Base-by-base conservation (phyloP, 768 basidiomycete genomes). In the Tulasnella sp. region DNA sequence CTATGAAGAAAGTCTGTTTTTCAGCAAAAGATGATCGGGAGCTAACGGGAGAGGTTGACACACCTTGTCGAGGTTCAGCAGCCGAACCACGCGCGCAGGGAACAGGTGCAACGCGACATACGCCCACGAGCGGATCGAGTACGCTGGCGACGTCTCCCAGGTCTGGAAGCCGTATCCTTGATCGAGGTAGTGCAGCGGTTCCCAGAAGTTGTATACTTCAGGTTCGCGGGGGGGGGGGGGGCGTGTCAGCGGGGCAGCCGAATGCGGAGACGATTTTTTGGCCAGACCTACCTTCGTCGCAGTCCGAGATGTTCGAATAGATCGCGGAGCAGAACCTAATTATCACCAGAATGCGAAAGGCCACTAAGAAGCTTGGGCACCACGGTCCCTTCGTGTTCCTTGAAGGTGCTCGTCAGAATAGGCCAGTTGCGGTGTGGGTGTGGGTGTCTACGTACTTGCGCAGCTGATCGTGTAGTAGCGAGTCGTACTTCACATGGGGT, bases 201-300 rank as follows among this genome's bases (percentile, higher is more conserved):
- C 97, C 94, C 94, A 98, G 80, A 97, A 99, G 81, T 99, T 99
- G 85, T 89, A 99, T 14, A 97, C 97, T 99, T 75, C 68, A 16
- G 52, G 44, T 26, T 72, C 29, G 47, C 34, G 47, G 63, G 64
- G 39, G 67, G 19, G 67, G 77, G 8, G 16, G n/a, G 62, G 19
- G 59, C 22, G 41, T 5, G 67, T 69, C 34, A 47, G 32, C 63
- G 40, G 64, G 22, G 36, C n/a, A 63, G 67, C 64, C 17, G n/a
- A 35, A 36, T 37, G 32, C 65, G 47, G 19, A 2, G 67, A 62
- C 63, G 11, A 75, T 12, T 47, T 39, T 9, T 26, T 66, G 19
- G 17, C n/a, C 34, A 29, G 12, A 76, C 81, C 74, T 69, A 94
- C 96, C 95, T 87, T 99, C 97, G 78, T 99, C 97, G 75, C 97